Evolutionary conservation across 192 early-diverging fungal genomes (phyloP), one percentile per base, ranked within the genome.

Genomic region (Endogone sp.): DNA sequence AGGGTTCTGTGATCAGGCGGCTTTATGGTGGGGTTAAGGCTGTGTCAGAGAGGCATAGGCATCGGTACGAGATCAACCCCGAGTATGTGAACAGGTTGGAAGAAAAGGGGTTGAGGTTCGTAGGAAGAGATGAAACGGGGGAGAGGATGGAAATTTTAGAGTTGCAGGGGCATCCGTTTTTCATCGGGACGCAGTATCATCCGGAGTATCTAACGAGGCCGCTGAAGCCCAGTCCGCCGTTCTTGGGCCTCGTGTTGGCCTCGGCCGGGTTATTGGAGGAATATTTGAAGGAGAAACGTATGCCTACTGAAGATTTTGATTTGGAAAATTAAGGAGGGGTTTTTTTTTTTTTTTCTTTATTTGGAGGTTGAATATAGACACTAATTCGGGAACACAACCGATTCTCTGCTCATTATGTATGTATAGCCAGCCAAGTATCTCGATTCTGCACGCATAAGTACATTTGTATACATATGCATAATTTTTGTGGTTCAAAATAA

Each of bases 91-190:
- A 75, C 16, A 77, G 81, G 56, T 76, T 98, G 26, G 96, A 97
- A 80, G 72, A 71, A 4, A 85, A 91, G 31, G 97, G 97, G 3
- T 66, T 98, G 25, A 70, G 82, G 16, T 98, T 98, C 84, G 88
- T 98, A 44, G 97, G 96, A 63, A 86, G 90, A 57, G 97, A 99
- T 68, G 94, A 97, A 68, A 93, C 92, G 55, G 95, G 94, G 37
- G 87, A 98, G 78, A 94, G 98, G 65, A 99, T 99, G 98, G 96
- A 98, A 83, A 94, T 99, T 64, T 68, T 98, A 27, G 98, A 99
- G 86, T 64, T 92, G 54, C 78, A 66, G 13, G 64, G 88, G 64
- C 98, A 99, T 75, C 95, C 96, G 16, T 99, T 88, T 81, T 99
- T 90, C 84, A 91, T 99, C 29, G 98, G 87, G 62, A 88, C 85